Evolutionary conservation across 2,329 filamentous ascomycete genomes (phyloP), one percentile per base, ranked within the genome.

Genomic region (Rhytidhysteron rufulum): DNA sequence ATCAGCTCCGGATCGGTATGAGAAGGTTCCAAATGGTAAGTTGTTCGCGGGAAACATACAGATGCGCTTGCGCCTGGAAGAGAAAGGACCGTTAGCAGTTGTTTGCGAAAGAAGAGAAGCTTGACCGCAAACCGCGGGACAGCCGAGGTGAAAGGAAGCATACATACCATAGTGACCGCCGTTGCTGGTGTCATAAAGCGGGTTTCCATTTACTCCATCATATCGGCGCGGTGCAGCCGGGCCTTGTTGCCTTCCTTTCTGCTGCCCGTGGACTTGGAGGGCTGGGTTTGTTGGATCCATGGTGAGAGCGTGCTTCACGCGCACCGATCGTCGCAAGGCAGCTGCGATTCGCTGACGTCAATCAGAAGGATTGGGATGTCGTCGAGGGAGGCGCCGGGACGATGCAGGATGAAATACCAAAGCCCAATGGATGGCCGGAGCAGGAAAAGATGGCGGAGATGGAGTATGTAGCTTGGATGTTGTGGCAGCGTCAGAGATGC

Each of bases 21-120:
- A 31, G 43, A 24, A 35, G 24, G 9, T 32, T 34, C 31, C 15
- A 42, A 44, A 45, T 43, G 43, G 50, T 43, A 20, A 53, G 47
- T 53, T 50, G 27, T 24, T 4, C 13, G 24, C 33, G 45, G 41
- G 42, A 47, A 43, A 74, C 78, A 56, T 80, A 86, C 83, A 65
- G 78, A 70, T 56, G 81, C 80, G 57, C 82, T 84, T 51, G 83
- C 83, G 61, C 82, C 82, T 86, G 44, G 19, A 21, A 20, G 5
- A 29, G 21, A 22, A 24, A 20, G 10, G 25, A 35, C 18, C 21
- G 51, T 62, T 45, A 62, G 55, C 52, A 17, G 37, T 29, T 19
- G 33, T 19, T 22, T 11, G 31, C 34, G 40, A 20, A 35, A 19
- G 32, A 9, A 10, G 31, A n/a, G 34, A 30, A 31, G 32, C n/a